These are phyloP conservation scores for Colletotrichum sp. DNA, from an alignment of 2,329 filamentous ascomycete species.

Conservation along the genomic window DNA sequence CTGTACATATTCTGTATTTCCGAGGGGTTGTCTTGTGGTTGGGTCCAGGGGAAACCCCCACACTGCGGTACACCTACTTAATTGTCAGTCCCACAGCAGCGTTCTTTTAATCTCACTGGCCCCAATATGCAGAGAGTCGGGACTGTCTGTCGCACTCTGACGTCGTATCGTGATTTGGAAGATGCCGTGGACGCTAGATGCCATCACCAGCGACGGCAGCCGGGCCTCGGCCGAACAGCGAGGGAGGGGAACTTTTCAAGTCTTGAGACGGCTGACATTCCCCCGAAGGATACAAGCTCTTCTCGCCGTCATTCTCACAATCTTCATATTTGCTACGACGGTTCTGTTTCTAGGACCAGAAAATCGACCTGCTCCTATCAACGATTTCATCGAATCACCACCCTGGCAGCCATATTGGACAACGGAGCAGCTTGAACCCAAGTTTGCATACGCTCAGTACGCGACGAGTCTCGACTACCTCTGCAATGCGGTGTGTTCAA, in stretches of 20 bases:
- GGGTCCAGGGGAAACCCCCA: background rate
- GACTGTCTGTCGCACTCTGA: fast-evolving
- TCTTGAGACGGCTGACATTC: background rate
- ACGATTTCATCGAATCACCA: background rate
- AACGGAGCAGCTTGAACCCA: slow-evolving; percentile 11
- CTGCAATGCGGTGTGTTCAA: slow-evolving; percentile 43
- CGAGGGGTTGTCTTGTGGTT: background rate
- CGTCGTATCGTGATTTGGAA: background rate
- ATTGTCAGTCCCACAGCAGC: too few relatives aligned
- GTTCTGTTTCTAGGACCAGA: background rate
- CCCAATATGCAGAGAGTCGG: background rate
- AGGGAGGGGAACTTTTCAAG: background rate
- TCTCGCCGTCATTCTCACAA: background rate
- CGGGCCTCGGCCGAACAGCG: background rate
- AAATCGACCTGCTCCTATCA: background rate
- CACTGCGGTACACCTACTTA: background rate
- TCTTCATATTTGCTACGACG: background rate
- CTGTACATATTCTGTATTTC: background rate
- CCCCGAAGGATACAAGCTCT: background rate
- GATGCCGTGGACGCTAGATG: background rate
- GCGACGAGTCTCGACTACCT: slow-evolving; percentile 50
- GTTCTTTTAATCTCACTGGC: background rate
- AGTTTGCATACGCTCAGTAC: slow-evolving; percentile 54
- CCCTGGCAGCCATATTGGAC: background rate
- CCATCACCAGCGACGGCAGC: background rate